Conservation (phyloP, 2,329 filamentous ascomycete genomes). For the Daldinia sp. region DNA sequence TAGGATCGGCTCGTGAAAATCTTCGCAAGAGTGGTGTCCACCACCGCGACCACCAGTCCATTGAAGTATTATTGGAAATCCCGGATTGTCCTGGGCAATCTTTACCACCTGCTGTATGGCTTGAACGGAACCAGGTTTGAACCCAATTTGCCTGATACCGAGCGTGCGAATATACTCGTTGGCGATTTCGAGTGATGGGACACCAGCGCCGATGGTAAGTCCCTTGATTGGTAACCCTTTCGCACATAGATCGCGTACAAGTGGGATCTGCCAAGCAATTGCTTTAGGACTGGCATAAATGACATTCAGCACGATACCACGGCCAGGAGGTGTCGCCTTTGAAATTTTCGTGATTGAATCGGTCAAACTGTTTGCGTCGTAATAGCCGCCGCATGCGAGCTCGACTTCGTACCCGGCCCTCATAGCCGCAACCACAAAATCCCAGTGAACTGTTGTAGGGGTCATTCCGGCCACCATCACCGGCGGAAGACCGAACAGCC, state of each 20-base stretch:
- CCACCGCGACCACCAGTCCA: conserved; percentile 60
- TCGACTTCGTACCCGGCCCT: conserved; percentile 55
- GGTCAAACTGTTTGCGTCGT: conserved; percentile 53
- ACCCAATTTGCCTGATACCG: conserved; percentile 56
- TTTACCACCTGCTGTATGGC: conserved; percentile 56
- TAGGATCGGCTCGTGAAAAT: conserved; percentile 58
- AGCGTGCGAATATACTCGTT: conserved; percentile 55
- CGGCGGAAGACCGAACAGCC: conserved; percentile 55
- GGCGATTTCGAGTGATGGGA: conserved; percentile 57
- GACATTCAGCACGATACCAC: conserved; percentile 61
- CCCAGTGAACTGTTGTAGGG: conserved; percentile 55
- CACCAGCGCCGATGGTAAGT: conserved; percentile 57
- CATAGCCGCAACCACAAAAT: conserved; percentile 62
- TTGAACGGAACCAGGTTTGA: conserved; percentile 57
- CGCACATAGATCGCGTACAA: conserved; percentile 56
- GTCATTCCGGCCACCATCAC: conserved; percentile 60
- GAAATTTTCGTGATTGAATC: conserved; percentile 56
- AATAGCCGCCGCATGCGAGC: conserved; percentile 57
- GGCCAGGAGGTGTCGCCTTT: conserved; percentile 54
- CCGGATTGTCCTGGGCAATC: conserved; percentile 55
- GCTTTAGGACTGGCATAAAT: conserved; percentile 62
- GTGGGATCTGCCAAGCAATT: conserved; percentile 61
- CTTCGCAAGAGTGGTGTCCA: conserved; percentile 59
- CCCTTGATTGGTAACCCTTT: conserved; percentile 57
- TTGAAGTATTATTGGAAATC: conserved; percentile 56